These are phyloP conservation scores for Tagetes patula DNA, from an alignment of 129 eudicot genomes.

Conservation along the genomic window DNA sequence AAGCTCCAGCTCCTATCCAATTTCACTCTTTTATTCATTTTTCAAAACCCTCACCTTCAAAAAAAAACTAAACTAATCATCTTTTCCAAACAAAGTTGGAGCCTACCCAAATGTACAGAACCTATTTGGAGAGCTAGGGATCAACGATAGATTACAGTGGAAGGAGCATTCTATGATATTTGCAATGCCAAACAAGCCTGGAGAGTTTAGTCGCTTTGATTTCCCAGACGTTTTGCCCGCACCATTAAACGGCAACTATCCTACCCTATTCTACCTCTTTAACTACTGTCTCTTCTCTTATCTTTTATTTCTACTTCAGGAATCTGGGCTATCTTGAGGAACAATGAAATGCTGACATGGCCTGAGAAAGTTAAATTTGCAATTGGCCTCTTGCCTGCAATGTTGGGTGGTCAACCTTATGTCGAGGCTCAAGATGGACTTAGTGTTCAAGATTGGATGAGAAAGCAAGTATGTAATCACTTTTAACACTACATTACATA, in stretches of 20 bases:
- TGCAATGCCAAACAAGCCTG: conserved; percentile 96
- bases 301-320: conserved; percentile 47
- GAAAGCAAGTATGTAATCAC: conserved; percentile 65
- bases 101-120: conserved; percentile 96
- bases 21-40: not conserved
- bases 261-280: not conserved
- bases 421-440: conserved; percentile 98
- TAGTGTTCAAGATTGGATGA: conserved; percentile 97
- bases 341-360: conserved; percentile 99
- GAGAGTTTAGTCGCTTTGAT: conserved; percentile 91
- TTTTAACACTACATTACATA: not conserved
- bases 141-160: conserved; percentile 94
- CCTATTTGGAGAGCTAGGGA: conserved; percentile 90
- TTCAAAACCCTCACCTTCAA: too few relatives aligned
- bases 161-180: conserved; percentile 98
- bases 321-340: conserved; percentile 90
- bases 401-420: conserved; percentile 90
- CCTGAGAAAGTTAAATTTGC: conserved; percentile 98
- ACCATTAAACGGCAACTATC: conserved; percentile 70
- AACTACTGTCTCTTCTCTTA: not conserved
- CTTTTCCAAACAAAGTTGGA: conserved; percentile 61
- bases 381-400: conserved; percentile 95
- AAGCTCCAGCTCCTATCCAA: conserved; percentile 34
- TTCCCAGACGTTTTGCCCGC: conserved; percentile 92
- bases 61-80: not conserved